These are phyloP conservation scores for Chaetomium sp. DNA, from an alignment of 2,329 filamentous ascomycete genomes.

Conservation along the genomic window DNA sequence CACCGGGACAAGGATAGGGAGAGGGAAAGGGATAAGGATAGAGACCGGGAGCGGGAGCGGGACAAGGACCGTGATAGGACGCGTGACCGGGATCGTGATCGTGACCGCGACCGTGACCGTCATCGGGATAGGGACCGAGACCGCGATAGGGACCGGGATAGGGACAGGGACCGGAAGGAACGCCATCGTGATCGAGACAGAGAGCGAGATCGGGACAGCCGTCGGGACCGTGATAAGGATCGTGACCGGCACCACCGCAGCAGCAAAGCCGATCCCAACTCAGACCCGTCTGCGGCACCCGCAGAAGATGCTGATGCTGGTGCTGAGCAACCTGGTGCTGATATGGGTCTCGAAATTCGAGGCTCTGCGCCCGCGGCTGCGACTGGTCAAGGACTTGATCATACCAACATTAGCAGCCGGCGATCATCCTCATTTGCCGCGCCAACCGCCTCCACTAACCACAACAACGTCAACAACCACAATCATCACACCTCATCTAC, in stretches of 20 bases:
- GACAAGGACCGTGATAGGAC: constrained; percentile 34
- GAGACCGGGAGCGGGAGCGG: constrained; percentile 27
- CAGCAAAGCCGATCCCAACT: constrained; percentile 20
- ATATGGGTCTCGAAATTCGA: constrained; percentile 32
- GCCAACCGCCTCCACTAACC: constrained; percentile 6
- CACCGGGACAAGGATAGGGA: constrained; percentile 35
- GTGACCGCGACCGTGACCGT: constrained; percentile 25
- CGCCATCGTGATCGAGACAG: constrained; percentile 14
- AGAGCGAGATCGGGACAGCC: constrained; percentile 5
- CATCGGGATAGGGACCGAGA: constrained; percentile 30
- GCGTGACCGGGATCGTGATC: constrained; percentile 38
- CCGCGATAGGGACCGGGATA: constrained; percentile 35
- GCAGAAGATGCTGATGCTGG: too few species aligned
- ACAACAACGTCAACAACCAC: too few species aligned
- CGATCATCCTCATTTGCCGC: constrained; percentile 32
- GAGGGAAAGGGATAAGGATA: constrained; percentile 27
- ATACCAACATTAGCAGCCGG: constrained; percentile 13
- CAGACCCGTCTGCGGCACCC: too few species aligned
- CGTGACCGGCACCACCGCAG: constrained; percentile 32
- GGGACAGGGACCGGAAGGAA: constrained; percentile 30
- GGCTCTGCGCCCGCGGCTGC: constrained; percentile 24
- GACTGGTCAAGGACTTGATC: not conserved
- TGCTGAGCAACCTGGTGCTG: not conserved
- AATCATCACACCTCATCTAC: not conserved
- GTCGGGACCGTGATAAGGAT: constrained; percentile 26